Evolutionary conservation across 306 rosid species (phyloP).

Genomic region (Senna siamea): DNA sequence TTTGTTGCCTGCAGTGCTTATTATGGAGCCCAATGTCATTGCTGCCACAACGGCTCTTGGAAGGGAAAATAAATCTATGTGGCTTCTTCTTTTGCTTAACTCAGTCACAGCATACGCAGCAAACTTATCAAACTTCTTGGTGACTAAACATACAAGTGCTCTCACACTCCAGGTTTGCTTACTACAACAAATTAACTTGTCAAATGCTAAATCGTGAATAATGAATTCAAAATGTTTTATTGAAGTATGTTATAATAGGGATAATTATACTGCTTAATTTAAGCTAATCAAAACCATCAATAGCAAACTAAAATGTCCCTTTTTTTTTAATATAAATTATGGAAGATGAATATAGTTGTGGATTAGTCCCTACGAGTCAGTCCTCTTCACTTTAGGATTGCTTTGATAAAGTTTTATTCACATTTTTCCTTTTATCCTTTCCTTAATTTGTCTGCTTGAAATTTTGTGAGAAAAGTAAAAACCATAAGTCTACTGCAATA

Average conservation of each 20-base stretch:
- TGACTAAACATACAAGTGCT: constrained; percentile 96
- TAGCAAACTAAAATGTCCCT: neutral
- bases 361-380: too few relatives aligned
- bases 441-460: neutral
- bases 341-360: too few relatives aligned
- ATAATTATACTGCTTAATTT: neutral
- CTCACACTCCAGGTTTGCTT: constrained; percentile 88
- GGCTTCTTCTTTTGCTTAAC: constrained; percentile 87
- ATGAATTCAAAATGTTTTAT: neutral
- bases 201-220: neutral
- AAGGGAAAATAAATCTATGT: constrained; percentile 75
- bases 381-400: too few relatives aligned
- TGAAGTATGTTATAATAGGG: neutral
- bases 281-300: neutral
- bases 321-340: too few relatives aligned
- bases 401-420: neutral
- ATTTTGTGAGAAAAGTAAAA: neutral
- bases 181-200: constrained; percentile 15
- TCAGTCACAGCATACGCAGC: constrained; percentile 87
- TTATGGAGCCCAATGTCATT: constrained; percentile 88
- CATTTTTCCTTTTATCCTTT: neutral
- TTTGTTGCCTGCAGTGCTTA: constrained; percentile 82
- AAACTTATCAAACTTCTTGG: constrained; percentile 93
- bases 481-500: neutral
- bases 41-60: constrained; percentile 67